Percentiles rank a stretch among this genome's conserved stretches.
Evolutionary conservation across 305 asterid genomes (phyloP).

Genomic region (Andrographis paniculata): DNA sequence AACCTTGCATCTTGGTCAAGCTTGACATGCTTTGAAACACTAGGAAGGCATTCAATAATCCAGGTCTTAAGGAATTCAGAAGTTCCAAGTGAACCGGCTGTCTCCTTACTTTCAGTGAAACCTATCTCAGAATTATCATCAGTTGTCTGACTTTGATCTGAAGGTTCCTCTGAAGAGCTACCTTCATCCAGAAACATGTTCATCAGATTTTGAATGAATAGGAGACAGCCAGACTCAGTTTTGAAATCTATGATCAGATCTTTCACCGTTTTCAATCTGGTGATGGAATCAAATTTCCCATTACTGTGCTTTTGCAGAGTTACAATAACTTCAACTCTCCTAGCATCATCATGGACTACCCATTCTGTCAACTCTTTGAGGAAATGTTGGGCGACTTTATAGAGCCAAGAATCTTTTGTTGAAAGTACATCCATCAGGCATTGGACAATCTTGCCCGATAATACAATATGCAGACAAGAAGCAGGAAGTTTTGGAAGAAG

Average conservation of each 20-base stretch:
- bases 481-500: constrained; percentile 72
- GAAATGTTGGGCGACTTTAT: constrained; percentile 73
- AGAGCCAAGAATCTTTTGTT: constrained; percentile 78
- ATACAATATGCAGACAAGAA: constrained; percentile 37
- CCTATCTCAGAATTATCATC: constrained; percentile 95
- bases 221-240: constrained; percentile 69
- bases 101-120: constrained; percentile 67
- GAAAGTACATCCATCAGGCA: constrained; percentile 85
- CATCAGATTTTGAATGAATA: constrained; percentile 58
- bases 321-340: constrained; percentile 75
- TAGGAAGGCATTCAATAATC: constrained; percentile 75
- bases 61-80: constrained; percentile 73
- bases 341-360: constrained; percentile 60
- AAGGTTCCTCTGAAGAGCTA: constrained; percentile 78
- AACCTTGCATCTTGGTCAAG: constrained; percentile 63
- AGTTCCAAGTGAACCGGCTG: constrained; percentile 38
- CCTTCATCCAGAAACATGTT: constrained; percentile 80
- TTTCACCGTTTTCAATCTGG: constrained; percentile 74
- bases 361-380: constrained; percentile 69
- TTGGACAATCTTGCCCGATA: constrained; percentile 76
- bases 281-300: constrained; percentile 76
- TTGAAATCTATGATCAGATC: constrained; percentile 67
- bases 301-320: constrained; percentile 87
- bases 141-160: constrained; percentile 97
- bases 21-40: constrained; percentile 57